Percentiles rank a stretch among this genome's conserved stretches.
Evolutionary conservation across 1,139 yeast species (phyloP).

Genomic region (Protomyces lactucae-debilis): DNA sequence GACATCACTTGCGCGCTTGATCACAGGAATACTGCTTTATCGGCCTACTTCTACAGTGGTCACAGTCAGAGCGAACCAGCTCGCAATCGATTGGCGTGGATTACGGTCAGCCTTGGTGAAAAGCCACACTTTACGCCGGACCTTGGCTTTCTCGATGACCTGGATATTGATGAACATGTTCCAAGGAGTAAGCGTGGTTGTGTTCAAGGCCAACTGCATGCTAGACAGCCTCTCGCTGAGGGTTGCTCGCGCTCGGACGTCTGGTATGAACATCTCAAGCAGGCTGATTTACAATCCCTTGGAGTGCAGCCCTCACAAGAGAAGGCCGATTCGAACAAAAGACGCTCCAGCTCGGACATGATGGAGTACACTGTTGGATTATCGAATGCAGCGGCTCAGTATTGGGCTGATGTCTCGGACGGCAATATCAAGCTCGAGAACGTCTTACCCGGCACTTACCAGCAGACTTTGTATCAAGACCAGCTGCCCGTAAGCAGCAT

Average conservation of each 20-base stretch:
- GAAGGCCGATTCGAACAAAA: no score
- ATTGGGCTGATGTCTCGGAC: not conserved
- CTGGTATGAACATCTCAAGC: not conserved
- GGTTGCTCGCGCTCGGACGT: not conserved
- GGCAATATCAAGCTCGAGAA: not conserved
- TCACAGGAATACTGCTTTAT: not conserved
- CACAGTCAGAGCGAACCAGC: not conserved
- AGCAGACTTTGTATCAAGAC: not conserved
- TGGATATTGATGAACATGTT: not conserved
- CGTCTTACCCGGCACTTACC: not conserved
- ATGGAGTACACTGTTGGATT: not conserved
- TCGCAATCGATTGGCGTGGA: not conserved
- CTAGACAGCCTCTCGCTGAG: not conserved
- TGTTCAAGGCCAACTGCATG: not conserved
- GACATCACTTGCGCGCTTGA: not conserved
- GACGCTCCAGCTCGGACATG: not conserved
- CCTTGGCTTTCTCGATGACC: not conserved
- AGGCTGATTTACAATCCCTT: not conserved
- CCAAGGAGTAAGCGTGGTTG: not conserved
- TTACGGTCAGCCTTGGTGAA: not conserved
- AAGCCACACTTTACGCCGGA: not conserved
- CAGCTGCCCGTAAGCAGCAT: not conserved
- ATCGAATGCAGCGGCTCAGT: not conserved
- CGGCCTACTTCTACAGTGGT: not conserved
- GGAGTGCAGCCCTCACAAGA: not conserved